phyloP scores from a whole-genome alignment of 177 flowering plant species.

The Vitis hybrid region DNA sequence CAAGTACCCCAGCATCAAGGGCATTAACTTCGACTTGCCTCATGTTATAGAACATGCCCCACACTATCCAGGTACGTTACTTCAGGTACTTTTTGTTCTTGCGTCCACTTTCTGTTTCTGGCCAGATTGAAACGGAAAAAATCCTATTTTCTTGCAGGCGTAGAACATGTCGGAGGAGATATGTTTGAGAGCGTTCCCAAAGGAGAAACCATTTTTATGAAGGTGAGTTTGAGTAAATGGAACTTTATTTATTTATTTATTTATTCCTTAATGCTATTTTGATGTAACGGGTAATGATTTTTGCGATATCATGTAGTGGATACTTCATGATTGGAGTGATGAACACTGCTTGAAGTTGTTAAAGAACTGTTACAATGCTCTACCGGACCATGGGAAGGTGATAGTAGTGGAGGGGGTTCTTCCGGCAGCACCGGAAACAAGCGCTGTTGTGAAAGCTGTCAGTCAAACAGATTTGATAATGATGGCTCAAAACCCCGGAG shows the following conservation, averaged over 20 bases:
- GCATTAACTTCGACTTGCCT: no score
- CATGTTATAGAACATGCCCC: no score
- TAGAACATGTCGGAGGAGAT: slow-evolving; percentile 27
- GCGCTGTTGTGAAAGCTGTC: not conserved
- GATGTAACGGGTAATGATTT: no score
- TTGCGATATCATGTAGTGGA: slow-evolving; percentile 15
- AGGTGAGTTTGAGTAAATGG: slow-evolving; percentile 15
- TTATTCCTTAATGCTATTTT: no score
- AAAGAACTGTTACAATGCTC: slow-evolving; percentile 32
- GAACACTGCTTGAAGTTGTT: slow-evolving; percentile 29
- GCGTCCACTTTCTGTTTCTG: no score
- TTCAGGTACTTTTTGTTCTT: no score
- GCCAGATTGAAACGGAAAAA: not conserved
- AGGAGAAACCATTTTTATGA: slow-evolving; percentile 30
- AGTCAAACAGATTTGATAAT: slow-evolving; percentile 5
- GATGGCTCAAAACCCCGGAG: slow-evolving; percentile 25
- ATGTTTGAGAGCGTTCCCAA: slow-evolving; percentile 32
- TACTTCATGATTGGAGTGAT: slow-evolving; percentile 41
- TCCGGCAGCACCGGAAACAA: slow-evolving; percentile 11
- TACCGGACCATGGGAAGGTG: slow-evolving; percentile 29
- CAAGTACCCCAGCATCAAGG: no score
- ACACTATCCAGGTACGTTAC: no score
- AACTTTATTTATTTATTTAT: no score
- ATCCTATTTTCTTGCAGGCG: slow-evolving; percentile 10
- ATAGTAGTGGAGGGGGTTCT: slow-evolving; percentile 24